These are phyloP conservation scores for Usnea hakonensis DNA, from an alignment of 495 filamentous ascomycete genomes.

Conservation along the genomic window DNA sequence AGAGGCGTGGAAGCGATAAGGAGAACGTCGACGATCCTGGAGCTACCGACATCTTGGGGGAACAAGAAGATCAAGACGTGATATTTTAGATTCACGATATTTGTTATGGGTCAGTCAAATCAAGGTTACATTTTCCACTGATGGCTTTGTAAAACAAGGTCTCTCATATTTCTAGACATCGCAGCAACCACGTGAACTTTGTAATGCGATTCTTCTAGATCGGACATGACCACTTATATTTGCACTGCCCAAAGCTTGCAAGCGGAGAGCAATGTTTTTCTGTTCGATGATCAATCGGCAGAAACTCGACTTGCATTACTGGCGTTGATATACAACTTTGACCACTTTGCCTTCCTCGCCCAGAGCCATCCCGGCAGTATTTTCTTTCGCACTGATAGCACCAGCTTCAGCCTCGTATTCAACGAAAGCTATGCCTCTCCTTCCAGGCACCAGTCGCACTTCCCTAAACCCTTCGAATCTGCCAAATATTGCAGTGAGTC, in stretches of 20 bases:
- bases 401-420: conserved; percentile 88
- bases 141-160: neutral
- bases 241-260: neutral
- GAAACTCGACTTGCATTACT: conserved; percentile 38
- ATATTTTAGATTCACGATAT: conserved; percentile 62
- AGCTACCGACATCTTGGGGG: conserved; percentile 64
- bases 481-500: conserved; percentile 70
- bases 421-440: conserved; percentile 89
- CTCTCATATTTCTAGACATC: neutral
- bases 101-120: neutral
- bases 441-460: conserved; percentile 76
- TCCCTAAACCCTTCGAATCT: conserved; percentile 93
- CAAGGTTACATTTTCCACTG: neutral
- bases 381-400: conserved; percentile 92
- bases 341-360: conserved; percentile 60
- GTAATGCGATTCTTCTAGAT: neutral
- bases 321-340: conserved; percentile 88
- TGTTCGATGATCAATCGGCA: neutral
- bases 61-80: conserved; percentile 85
- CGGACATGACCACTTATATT: neutral
- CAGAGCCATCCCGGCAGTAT: conserved; percentile 80
- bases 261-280: neutral
- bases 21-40: conserved; percentile 40
- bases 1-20: conserved; percentile 37
- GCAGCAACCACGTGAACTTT: neutral